Base-by-base conservation (phyloP, 768 basidiomycete species). In the Termitomyces sp. region DNA sequence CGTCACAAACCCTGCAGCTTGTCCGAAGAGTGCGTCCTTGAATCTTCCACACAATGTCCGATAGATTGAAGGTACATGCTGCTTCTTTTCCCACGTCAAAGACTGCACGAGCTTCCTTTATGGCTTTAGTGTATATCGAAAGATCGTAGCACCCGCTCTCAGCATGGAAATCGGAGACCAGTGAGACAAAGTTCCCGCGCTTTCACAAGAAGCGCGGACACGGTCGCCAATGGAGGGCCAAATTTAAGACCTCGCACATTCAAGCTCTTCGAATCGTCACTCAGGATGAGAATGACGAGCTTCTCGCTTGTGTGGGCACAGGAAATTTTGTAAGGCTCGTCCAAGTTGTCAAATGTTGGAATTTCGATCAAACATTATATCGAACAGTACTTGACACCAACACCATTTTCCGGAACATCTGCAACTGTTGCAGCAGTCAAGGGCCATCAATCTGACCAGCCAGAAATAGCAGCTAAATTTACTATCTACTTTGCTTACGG, bases 31-130 rank as follows among this genome's bases (percentile, higher is more conserved):
- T 43, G 79, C 80, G 61, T 93, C 88, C 72, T 97, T 96, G 68
- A 98, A 99, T 3, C 97, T 97, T 21, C 97, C 97, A 9, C 97
- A n/a, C 97, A 54, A 98, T 87, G 65, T 99, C 97, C 58, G 98
- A 81, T 16, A 98, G 71, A 47, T 71, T 82, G 69, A 98, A 96
- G 14, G 74, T 69, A 72, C 90, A 98, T 4, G 96, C 97, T 9
- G 78, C 85, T 46, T 84, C 83, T 48, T 75, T 73, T 32, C 86
- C 97, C 85, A 97, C 92, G 58, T 92, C 87, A 71, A 98, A 99
- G n/a, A 88, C 93, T 6, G 78, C 72, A 10, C 86, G 84, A 3
- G 95, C 90, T n/a, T 92, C 87, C 73, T 73, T 80, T 60, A 98
- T 82, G 25, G 97, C 97, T 70, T 97, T 95, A 32, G 82, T 83